phyloP scores from a whole-genome alignment of 2,329 filamentous ascomycete species.

The Dactylellina cionopaga region DNA sequence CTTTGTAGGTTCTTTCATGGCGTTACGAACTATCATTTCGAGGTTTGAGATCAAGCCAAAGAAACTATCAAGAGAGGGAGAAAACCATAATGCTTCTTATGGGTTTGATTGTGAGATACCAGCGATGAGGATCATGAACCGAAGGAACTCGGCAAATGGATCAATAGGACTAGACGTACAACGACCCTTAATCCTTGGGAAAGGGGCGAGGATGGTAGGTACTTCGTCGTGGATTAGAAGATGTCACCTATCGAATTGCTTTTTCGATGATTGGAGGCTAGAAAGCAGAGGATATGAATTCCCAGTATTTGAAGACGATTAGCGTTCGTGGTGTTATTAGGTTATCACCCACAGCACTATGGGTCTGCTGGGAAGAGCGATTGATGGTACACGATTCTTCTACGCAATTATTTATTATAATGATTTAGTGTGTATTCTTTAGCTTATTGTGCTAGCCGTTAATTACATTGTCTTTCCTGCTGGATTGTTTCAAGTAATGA shows the following conservation, averaged over 20 bases:
- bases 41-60: neutral
- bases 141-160: no score
- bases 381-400: no score
- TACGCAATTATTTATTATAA: no score
- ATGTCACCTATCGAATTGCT: conserved; percentile 18
- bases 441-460: no score
- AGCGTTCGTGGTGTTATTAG: no score
- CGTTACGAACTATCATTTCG: neutral
- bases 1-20: neutral
- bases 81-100: neutral
- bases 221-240: conserved; percentile 13
- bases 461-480: no score
- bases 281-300: conserved; percentile 17
- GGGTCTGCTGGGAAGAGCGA: no score
- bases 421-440: no score
- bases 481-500: no score
- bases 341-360: neutral
- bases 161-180: no score
- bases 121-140: conserved; percentile 19
- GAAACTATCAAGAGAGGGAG: neutral
- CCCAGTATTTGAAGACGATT: conserved; percentile 24
- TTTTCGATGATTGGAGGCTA: conserved; percentile 40
- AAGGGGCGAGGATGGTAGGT: conserved; percentile 1
- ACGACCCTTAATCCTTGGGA: no score
- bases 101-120: neutral